phyloP scores from a whole-genome alignment of 1,139 yeast genomes.

The Hansenula sp. region DNA sequence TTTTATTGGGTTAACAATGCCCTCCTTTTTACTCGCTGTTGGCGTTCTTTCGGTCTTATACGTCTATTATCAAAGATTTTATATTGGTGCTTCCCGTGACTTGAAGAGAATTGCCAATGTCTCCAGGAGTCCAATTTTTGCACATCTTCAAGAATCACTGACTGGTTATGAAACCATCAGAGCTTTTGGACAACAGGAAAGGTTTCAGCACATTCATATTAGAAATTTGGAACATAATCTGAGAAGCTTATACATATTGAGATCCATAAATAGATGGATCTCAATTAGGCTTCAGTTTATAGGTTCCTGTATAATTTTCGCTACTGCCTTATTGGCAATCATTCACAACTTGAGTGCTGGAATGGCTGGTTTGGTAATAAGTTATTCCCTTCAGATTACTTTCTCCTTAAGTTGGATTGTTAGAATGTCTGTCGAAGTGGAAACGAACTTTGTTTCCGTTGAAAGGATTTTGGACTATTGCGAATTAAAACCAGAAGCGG shows the following conservation, averaged over 20 bases:
- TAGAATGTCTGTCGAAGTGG: conserved; percentile 67
- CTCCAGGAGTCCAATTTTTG: conserved; percentile 57
- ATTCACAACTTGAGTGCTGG: conserved; percentile 56
- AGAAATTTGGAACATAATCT: conserved; percentile 62
- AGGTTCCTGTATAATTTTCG: conserved; percentile 60
- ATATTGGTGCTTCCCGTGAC: conserved; percentile 52
- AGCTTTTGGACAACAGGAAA: conserved; percentile 47
- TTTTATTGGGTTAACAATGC: conserved; percentile 49
- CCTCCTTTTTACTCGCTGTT: conserved; percentile 43
- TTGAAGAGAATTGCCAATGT: conserved; percentile 49
- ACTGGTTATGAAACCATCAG: conserved; percentile 57
- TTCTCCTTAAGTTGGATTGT: conserved; percentile 58
- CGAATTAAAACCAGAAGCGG: conserved; percentile 58
- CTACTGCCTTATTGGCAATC: conserved; percentile 57
- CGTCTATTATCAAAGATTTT: conserved; percentile 48
- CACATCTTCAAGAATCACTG: conserved; percentile 60
- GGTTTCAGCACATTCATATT: conserved; percentile 53
- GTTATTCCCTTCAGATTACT: conserved; percentile 66
- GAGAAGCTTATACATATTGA: conserved; percentile 51
- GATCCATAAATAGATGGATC: conserved; percentile 70
- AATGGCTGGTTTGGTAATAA: conserved; percentile 69
- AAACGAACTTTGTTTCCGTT: conserved; percentile 70
- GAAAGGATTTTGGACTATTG: conserved; percentile 75
- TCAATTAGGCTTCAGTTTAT: conserved; percentile 64
- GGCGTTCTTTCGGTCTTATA: conserved; percentile 40